Evolutionary conservation across 306 rosid species (phyloP), one percentile per base, ranked within the genome.

Genomic region (Lathyrus tuberosus): DNA sequence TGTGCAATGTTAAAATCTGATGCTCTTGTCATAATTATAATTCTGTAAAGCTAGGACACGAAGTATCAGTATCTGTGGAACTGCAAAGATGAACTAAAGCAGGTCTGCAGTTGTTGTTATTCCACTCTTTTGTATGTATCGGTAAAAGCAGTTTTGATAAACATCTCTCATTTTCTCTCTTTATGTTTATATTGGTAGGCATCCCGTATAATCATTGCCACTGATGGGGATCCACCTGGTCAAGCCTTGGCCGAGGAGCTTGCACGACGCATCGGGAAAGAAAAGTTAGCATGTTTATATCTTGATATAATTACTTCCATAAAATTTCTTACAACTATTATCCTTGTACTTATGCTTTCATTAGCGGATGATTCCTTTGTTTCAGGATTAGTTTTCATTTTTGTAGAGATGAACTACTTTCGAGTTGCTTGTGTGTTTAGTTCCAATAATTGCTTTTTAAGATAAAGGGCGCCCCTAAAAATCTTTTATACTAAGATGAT

Each of bases 181-280:
- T 47, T 26, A 70, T 70, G 10, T 65, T 64, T 33, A 43, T 79
- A 65, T 73, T 80, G 62, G 68, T 54, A 94, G 99, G 96, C 96
- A 75, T 88, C 95, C 10, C 95, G 99, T 4, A 81, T 94, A 44
- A 74, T 94, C 76, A 87, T 94, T 72, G 97, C 99, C 71, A 94
- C 99, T 77, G 99, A 94, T 72, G 99, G 89, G 61, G 99, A 94
- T 80, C 52, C 10, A 53, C 97, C 99, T 62, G 99, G 97, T 83
- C 99, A 94, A 83, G 97, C 99, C 73, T 83, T 94, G 79, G 95
- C 97, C 63, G 99, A 94, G 77, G 99, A 91, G 89, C 92, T 94
- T 80, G 99, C 99, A 66, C 96, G 99, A 37, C 97, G 97, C 64
- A 83, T 94, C 65, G 99, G 99, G 66, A 86, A 83, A 83, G 99